Conservation (phyloP, 768 basidiomycete genomes). For the Leccinum variicolor region DNA sequence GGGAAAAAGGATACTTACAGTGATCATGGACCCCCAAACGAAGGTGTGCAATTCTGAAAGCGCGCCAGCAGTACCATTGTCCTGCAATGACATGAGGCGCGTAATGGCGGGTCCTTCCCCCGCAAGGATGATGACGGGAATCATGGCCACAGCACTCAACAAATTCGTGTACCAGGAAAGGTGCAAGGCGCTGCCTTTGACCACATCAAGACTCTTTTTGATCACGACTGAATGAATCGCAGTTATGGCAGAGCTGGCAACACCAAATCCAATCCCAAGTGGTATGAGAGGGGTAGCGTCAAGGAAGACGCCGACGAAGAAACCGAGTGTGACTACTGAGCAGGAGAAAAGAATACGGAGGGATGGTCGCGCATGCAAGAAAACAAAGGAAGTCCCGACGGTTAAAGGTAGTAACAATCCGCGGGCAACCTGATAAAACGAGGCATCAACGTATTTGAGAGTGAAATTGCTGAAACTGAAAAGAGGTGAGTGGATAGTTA, state of each 20-base stretch:
- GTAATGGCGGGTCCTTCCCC: conserved; percentile 71
- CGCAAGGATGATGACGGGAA: conserved; percentile 68
- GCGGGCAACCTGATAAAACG: conserved; percentile 94
- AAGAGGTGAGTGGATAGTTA: not conserved
- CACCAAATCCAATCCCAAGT: conserved; percentile 76
- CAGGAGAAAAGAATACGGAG: conserved; percentile 72
- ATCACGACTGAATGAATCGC: conserved; percentile 92
- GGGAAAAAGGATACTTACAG: conserved; percentile 43
- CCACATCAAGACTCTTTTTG: conserved; percentile 77
- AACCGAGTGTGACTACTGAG: conserved; percentile 82
- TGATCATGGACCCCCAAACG: conserved; percentile 74
- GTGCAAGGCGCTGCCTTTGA: conserved; percentile 79
- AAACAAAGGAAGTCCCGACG: conserved; percentile 77
- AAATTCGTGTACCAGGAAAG: conserved; percentile 93
- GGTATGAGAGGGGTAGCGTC: conserved; percentile 59
- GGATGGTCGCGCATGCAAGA: conserved; percentile 76
- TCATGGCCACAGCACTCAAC: conserved; percentile 66
- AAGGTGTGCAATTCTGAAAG: conserved; percentile 60
- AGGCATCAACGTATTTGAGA: conserved; percentile 91
- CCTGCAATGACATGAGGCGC: conserved; percentile 53
- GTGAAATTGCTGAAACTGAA: conserved; percentile 87
- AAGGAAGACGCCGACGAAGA: conserved; percentile 85
- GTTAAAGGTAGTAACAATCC: conserved; percentile 94
- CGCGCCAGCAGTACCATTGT: conserved; percentile 38
- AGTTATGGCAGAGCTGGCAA: conserved; percentile 81